Conservation (phyloP, 2,329 filamentous ascomycete genomes). For the Sclerotinia trifoliorum region DNA sequence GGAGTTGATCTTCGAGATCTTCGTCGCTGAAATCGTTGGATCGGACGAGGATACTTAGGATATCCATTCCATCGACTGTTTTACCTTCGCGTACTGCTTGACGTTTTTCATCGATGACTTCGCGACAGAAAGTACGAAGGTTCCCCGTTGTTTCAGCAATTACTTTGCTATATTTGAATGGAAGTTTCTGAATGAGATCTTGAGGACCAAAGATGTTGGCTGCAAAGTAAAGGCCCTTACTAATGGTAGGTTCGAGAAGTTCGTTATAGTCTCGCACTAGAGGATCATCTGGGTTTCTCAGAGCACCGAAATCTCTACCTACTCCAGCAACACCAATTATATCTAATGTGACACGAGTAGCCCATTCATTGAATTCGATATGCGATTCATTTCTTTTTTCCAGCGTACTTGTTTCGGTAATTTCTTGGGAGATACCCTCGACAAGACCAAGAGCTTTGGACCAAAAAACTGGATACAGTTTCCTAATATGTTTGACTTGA, state of each 20-base stretch:
- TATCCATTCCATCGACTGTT: constrained; percentile 54
- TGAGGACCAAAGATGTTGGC: constrained; percentile 60
- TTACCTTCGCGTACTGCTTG: constrained; percentile 42
- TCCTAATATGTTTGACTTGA: constrained; percentile 75
- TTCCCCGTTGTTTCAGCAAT: constrained; percentile 52
- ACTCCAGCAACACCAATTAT: constrained; percentile 74
- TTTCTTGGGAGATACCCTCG: constrained; percentile 54
- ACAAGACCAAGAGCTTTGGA: constrained; percentile 67
- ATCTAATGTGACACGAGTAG: constrained; percentile 66
- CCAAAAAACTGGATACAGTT: constrained; percentile 83
- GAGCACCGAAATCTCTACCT: constrained; percentile 65
- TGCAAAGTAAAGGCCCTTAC: constrained; percentile 55
- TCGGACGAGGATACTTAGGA: constrained; percentile 73
- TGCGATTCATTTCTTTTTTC: constrained; percentile 42
- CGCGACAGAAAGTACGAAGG: constrained; percentile 63
- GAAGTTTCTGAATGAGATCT: constrained; percentile 60
- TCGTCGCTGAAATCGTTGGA: constrained; percentile 74
- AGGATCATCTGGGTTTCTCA: constrained; percentile 57
- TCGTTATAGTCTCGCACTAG: constrained; percentile 56
- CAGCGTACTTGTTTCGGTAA: constrained; percentile 42
- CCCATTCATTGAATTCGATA: constrained; percentile 61
- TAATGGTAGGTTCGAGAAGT: constrained; percentile 52
- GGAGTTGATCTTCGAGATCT: constrained; percentile 77
- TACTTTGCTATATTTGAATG: constrained; percentile 66
- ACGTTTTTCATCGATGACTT: constrained; percentile 70